phyloP scores from a whole-genome alignment of 2,329 filamentous ascomycete species.

The Emydomyces testavorans region DNA sequence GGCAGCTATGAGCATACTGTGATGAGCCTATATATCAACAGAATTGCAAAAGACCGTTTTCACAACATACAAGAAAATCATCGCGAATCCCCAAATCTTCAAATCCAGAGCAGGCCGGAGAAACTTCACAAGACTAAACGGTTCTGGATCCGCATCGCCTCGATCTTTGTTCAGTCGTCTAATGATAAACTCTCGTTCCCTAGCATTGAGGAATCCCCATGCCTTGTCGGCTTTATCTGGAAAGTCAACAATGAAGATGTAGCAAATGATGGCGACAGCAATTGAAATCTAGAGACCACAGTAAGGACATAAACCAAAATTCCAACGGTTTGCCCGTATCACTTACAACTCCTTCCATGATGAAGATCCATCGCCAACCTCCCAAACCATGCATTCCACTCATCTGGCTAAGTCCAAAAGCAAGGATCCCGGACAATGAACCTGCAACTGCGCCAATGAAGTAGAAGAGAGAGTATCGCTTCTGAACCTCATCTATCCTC shows the following conservation, averaged over 20 bases:
- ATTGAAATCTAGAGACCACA: conserved; percentile 19
- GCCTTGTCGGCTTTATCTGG: conserved; percentile 25
- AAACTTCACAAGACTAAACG: conserved; percentile 40
- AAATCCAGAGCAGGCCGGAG: conserved; percentile 38
- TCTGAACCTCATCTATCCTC: conserved; percentile 25
- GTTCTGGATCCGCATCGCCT: conserved; percentile 39
- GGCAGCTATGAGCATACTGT: conserved; percentile 43
- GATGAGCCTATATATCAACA: background rate
- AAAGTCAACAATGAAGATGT: conserved; percentile 30
- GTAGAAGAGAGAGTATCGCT: conserved; percentile 39
- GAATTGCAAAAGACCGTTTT: background rate
- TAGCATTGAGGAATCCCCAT: conserved; percentile 27
- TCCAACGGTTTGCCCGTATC: background rate
- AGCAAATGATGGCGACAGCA: conserved; percentile 20
- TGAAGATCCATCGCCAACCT: conserved; percentile 47
- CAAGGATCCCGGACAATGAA: conserved; percentile 39
- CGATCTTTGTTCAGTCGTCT: conserved; percentile 43
- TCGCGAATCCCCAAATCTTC: conserved; percentile 46
- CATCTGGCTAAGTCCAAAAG: conserved; percentile 34
- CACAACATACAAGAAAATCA: conserved; percentile 38
- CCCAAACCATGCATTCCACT: conserved; percentile 34
- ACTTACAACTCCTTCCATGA: conserved; percentile 38
- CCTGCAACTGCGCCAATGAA: conserved; percentile 39
- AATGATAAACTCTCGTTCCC: conserved; percentile 40
- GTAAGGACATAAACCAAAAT: background rate